Conservation (phyloP, 768 basidiomycete species). For the Leccinum disarticulatum region DNA sequence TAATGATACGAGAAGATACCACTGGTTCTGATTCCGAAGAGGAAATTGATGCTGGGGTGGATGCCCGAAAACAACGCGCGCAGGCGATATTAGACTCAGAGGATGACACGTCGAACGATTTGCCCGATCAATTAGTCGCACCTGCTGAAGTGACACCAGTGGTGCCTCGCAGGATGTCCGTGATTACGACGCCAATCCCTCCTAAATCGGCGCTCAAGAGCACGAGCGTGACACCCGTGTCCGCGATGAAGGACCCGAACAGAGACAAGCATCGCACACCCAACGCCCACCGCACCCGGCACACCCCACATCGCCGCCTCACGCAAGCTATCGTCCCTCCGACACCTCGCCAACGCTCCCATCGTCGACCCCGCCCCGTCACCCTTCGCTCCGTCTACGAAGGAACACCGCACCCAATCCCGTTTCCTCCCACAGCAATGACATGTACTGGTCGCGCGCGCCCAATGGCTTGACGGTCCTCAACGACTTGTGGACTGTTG, state of each 20-base stretch:
- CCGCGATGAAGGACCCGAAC: conserved; percentile 55
- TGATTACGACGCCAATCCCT: conserved; percentile 30
- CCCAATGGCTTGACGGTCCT: conserved; percentile 88
- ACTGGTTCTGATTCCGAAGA: conserved; percentile 39
- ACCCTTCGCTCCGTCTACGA: conserved; percentile 28
- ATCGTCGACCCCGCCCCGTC: conserved; percentile 31
- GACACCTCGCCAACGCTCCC: too few relatives aligned
- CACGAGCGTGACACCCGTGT: conserved; percentile 50
- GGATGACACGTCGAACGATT: conserved; percentile 35
- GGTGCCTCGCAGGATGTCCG: conserved; percentile 11
- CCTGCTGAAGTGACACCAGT: conserved; percentile 23
- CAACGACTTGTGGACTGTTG: conserved; percentile 89
- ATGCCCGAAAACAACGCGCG: conserved; percentile 8
- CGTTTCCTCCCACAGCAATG: conserved; percentile 58
- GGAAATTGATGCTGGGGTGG: conserved; percentile 17
- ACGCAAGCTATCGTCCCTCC: too few relatives aligned
- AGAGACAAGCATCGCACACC: conserved; percentile 51
- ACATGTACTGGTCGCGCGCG: conserved; percentile 84
- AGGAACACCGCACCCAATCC: conserved; percentile 37
- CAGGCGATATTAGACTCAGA: conserved; percentile 32
- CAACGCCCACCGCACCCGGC: conserved; percentile 20
- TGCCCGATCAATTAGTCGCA: conserved; percentile 1
- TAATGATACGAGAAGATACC: conserved; percentile 36
- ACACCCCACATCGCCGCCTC: conserved; percentile 29
- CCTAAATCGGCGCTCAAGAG: conserved; percentile 45